phyloP scores from a whole-genome alignment of 2,329 filamentous ascomycete species.

The Alternaria metachromatica region DNA sequence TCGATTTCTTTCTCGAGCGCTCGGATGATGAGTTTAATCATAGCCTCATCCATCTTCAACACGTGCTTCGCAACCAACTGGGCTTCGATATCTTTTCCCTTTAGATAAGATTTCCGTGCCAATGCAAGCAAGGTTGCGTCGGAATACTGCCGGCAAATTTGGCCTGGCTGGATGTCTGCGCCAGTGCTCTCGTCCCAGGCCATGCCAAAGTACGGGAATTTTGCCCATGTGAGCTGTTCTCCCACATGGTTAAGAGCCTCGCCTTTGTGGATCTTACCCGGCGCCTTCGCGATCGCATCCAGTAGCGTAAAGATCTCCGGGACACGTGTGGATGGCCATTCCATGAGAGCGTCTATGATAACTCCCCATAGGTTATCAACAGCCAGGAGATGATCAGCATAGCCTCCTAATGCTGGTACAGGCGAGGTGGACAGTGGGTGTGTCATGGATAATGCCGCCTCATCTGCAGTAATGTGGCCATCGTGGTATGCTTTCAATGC shows the following conservation, averaged over 20 bases:
- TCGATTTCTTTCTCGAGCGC: neutral
- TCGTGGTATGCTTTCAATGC: neutral
- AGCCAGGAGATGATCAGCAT: neutral
- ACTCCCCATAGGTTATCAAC: neutral
- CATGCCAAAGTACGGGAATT: neutral
- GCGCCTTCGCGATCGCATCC: neutral
- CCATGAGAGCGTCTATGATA: neutral
- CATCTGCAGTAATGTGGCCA: neutral
- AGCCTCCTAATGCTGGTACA: neutral
- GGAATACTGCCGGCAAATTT: neutral
- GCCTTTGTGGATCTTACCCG: neutral
- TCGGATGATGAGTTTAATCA: neutral
- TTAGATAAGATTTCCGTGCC: neutral
- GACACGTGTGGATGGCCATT: neutral
- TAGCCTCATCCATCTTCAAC: rapidly evolving
- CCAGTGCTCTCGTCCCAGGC: neutral
- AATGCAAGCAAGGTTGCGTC: neutral
- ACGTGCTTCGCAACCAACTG: neutral
- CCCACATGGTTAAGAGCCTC: neutral
- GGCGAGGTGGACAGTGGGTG: neutral
- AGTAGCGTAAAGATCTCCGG: neutral
- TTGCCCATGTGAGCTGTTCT: neutral
- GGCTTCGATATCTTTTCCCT: neutral
- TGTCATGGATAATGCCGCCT: neutral
- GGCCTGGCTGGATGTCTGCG: neutral